Evolutionary conservation across 108 stramenopile species (phyloP), one percentile per base, ranked within the genome.

Genomic region (Skeletonema marinoi): DNA sequence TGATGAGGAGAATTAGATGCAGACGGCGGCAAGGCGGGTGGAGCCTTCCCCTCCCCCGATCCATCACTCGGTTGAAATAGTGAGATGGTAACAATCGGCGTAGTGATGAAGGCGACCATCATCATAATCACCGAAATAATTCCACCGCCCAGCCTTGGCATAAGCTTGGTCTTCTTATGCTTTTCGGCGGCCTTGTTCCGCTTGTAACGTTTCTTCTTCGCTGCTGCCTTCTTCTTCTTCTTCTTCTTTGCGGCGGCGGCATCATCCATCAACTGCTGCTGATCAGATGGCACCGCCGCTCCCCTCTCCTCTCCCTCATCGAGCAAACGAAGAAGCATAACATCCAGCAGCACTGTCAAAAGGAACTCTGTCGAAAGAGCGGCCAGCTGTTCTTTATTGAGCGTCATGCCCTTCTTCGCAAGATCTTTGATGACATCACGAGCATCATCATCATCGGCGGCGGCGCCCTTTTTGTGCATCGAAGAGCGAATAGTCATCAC

Each of bases 391-490:
- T 25, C 25, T 25, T 25, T 25, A 0, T 25, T 25, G 25, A 25
- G 25, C 25, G 25, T 25, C 25, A 25, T 25, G 25, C 25, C 25
- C 25, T 25, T 25, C 25, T 25, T 25, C 25, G 25, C 25, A 25
- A 25, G 0, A 25, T 25, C 25, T 25, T 0, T 25, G 25, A 25
- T 25, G 25, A 25, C 25, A 25, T 25, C 25, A 25, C 25, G 25
- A 25, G 25, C 0, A 25, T 25, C 25, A 25, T 25, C 25, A 25
- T 25, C 0, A 0, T 25, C 25, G 25, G 25, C n/a, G n/a, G n/a
- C 25, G 25, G 0, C 0, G 25, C 0, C 25, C 25, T 25, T 25
- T 86, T 83, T 42, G 81, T 87, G 4, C 25, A 25, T 25, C 25
- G 0, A 25, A 25, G 25, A 25, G 25, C 25, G 25, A 25, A 25